Percentiles rank a stretch among this genome's conserved stretches.
Evolutionary conservation across 2,329 filamentous ascomycete genomes (phyloP).

Genomic region (Westerdykella ornata): DNA sequence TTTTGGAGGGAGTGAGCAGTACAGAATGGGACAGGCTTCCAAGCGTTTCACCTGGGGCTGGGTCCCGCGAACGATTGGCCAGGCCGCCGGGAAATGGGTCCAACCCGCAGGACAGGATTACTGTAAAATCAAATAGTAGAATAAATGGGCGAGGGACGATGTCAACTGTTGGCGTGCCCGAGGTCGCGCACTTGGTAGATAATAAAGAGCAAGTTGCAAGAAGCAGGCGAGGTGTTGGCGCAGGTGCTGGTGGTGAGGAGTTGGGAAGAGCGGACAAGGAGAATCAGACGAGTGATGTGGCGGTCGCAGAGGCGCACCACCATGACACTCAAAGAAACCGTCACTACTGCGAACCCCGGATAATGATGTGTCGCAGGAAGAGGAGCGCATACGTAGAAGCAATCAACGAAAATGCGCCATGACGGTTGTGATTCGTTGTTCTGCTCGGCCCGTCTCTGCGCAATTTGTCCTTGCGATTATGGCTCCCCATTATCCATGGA

Average conservation of each 20-base stretch:
- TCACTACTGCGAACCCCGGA: no score
- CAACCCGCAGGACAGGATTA: no score
- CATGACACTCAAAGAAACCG: no score
- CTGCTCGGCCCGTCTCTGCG: background rate
- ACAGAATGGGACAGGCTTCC: slow-evolving; percentile 11
- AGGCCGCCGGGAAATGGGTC: slow-evolving; percentile 5
- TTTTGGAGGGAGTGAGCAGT: background rate
- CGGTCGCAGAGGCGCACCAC: background rate
- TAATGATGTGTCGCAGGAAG: no score
- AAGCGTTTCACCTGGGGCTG: slow-evolving; percentile 19
- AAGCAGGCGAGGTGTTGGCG: background rate
- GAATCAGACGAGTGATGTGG: background rate
- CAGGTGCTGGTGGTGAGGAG: background rate
- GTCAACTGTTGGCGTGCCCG: slow-evolving; percentile 18
- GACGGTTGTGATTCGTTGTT: slow-evolving; percentile 2
- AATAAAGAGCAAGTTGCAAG: no score
- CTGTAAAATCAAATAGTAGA: no score
- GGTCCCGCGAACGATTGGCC: slow-evolving; percentile 12
- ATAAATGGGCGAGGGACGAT: slow-evolving; percentile 20
- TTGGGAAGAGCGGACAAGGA: background rate
- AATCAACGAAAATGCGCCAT: slow-evolving; percentile 4
- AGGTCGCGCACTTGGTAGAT: background rate
- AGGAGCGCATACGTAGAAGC: background rate
- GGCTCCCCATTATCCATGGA: background rate
- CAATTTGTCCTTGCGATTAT: no score